phyloP scores from a whole-genome alignment of 2,329 filamentous ascomycete genomes.

The Phoma herbarum region DNA sequence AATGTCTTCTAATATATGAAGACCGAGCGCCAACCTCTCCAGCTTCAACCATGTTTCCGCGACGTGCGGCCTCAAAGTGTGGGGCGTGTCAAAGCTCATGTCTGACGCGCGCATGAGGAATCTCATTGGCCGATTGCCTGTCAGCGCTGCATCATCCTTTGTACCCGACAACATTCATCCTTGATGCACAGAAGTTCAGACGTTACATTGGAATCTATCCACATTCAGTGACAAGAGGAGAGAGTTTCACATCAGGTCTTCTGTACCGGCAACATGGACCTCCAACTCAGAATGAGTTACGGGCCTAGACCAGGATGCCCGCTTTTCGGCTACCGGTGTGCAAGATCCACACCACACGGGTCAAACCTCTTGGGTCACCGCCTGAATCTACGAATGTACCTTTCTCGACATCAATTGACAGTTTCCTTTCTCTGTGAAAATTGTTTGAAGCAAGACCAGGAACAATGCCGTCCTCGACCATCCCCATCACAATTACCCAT shows the following conservation, averaged over 20 bases:
- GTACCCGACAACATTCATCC: neutral
- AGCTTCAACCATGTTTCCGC: neutral
- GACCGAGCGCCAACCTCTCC: neutral
- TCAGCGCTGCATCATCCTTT: neutral
- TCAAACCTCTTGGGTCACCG: conserved; percentile 13
- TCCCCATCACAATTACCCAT: conserved; percentile 20
- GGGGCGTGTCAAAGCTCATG: neutral
- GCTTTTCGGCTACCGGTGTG: conserved; percentile 17
- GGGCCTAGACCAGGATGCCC: conserved; percentile 8
- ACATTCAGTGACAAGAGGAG: neutral
- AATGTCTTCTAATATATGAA: no score
- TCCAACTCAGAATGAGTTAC: neutral
- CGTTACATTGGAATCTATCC: neutral
- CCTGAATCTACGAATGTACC: conserved; percentile 1
- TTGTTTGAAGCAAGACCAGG: neutral
- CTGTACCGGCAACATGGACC: neutral
- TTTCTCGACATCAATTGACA: neutral
- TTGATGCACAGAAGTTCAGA: neutral
- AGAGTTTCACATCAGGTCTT: neutral
- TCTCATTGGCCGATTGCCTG: neutral
- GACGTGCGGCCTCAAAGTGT: neutral
- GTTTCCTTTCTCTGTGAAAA: neutral
- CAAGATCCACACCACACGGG: conserved; percentile 16
- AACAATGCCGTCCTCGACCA: conserved; percentile 16
- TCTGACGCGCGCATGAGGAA: neutral